Evolutionary conservation across 805 yeast species (phyloP).

Genomic region (Zygosaccharomyces lentus): DNA sequence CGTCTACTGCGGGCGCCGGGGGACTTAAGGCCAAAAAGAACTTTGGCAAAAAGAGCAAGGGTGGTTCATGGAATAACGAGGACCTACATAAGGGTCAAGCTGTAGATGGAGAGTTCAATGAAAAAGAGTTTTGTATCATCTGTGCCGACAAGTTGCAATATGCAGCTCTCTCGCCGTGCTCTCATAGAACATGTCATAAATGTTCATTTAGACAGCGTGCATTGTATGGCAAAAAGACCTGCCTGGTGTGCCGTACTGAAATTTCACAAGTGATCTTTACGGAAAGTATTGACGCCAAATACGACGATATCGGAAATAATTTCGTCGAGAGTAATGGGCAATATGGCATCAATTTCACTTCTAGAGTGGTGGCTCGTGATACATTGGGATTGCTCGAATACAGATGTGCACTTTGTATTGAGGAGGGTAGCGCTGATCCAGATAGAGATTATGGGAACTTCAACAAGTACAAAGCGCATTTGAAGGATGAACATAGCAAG

Average conservation of each 20-base stretch:
- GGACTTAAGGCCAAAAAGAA: constrained; percentile 1
- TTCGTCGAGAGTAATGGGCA: constrained; percentile 40
- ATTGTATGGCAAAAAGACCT: constrained; percentile 63
- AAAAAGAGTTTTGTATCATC: constrained; percentile 60
- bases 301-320: constrained; percentile 36
- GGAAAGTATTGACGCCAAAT: constrained; percentile 39
- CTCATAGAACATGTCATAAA: constrained; percentile 75
- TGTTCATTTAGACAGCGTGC: constrained; percentile 85
- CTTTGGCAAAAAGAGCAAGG: constrained; percentile 4
- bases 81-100: constrained; percentile 4
- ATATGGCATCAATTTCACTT: constrained; percentile 57
- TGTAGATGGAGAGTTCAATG: constrained; percentile 35
- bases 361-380: constrained; percentile 42
- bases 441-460: constrained; percentile 42
- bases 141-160: constrained; percentile 71
- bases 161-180: constrained; percentile 75
- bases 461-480: constrained; percentile 62
- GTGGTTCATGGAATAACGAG: constrained; percentile 4
- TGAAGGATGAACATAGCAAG: constrained; percentile 56
- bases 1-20: constrained; percentile 10
- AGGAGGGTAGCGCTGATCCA: constrained; percentile 10
- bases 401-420: constrained; percentile 50
- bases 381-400: constrained; percentile 51
- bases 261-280: constrained; percentile 56
- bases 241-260: constrained; percentile 82